Conservation (phyloP, 2,329 filamentous ascomycete genomes). For the Xylariaceae sp. region DNA sequence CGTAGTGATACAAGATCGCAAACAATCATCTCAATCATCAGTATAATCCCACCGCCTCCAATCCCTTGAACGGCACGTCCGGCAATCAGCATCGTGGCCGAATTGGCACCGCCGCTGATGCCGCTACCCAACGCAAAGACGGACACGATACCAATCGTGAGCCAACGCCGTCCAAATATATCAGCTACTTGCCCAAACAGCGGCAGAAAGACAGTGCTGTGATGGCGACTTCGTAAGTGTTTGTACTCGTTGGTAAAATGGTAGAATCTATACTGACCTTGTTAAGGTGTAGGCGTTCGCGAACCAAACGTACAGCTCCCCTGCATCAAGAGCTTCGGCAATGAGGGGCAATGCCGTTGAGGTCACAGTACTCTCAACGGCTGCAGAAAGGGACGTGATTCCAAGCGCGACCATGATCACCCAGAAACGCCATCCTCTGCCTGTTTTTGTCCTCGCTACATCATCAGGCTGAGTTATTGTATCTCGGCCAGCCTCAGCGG, state of each 20-base stretch:
- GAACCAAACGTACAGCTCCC: constrained; percentile 16
- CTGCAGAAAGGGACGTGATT: constrained; percentile 13
- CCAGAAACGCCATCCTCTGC: constrained; percentile 12
- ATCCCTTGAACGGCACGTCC: constrained; percentile 38
- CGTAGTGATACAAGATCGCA: constrained; percentile 45
- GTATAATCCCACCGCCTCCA: constrained; percentile 35
- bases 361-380: constrained; percentile 15
- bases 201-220: constrained; percentile 36
- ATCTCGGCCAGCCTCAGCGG: too few species aligned
- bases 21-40: constrained; percentile 43
- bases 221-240: not conserved
- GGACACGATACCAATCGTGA: constrained; percentile 32
- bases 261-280: constrained; percentile 8
- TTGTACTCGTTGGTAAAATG: constrained; percentile 13
- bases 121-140: constrained; percentile 44
- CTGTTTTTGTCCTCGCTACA: not conserved
- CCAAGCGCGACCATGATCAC: constrained; percentile 10
- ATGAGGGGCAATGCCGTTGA: constrained; percentile 16
- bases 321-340: constrained; percentile 9
- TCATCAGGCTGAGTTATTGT: too few species aligned
- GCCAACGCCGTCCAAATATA: constrained; percentile 42
- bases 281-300: constrained; percentile 18
- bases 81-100: constrained; percentile 38
- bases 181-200: constrained; percentile 42
- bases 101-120: constrained; percentile 38